Conservation (phyloP, 257 asterid species). For the Solanum bulbocastanum region DNA sequence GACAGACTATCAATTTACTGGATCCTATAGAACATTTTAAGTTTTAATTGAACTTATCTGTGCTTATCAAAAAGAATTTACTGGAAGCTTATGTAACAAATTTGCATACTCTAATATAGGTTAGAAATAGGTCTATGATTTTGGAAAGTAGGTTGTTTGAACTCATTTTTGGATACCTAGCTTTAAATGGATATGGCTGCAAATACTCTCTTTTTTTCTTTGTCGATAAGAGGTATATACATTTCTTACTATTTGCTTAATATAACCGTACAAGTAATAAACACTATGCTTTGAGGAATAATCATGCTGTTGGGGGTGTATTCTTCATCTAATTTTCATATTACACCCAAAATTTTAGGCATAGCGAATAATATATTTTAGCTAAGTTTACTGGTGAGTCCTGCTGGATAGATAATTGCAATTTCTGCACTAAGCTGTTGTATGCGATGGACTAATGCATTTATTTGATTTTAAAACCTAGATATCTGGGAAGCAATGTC, state of each 20-base stretch:
- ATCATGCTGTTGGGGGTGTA: neutral
- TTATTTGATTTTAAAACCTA: conserved; percentile 9
- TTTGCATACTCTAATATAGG: neutral
- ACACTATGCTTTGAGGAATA: neutral
- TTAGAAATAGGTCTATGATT: neutral
- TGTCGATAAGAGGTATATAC: neutral
- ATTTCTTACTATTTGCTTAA: neutral
- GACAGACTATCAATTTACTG: neutral
- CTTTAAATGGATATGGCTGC: neutral
- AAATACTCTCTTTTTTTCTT: neutral
- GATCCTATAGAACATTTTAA: neutral
- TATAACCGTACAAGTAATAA: neutral
- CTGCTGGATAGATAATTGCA: neutral
- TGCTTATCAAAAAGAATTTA: neutral
- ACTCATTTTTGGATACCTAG: neutral
- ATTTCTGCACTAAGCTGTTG: neutral
- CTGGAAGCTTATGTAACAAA: neutral
- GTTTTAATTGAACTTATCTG: neutral
- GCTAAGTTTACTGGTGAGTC: neutral
- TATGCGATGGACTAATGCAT: conserved; percentile 7
- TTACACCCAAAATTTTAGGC: neutral
- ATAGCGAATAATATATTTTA: neutral
- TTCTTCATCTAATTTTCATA: neutral
- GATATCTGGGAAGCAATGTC: conserved; percentile 67
- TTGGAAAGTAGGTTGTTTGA: neutral